These are phyloP conservation scores for Cruciata laevipes DNA, from an alignment of 257 asterid species.

Conservation along the genomic window DNA sequence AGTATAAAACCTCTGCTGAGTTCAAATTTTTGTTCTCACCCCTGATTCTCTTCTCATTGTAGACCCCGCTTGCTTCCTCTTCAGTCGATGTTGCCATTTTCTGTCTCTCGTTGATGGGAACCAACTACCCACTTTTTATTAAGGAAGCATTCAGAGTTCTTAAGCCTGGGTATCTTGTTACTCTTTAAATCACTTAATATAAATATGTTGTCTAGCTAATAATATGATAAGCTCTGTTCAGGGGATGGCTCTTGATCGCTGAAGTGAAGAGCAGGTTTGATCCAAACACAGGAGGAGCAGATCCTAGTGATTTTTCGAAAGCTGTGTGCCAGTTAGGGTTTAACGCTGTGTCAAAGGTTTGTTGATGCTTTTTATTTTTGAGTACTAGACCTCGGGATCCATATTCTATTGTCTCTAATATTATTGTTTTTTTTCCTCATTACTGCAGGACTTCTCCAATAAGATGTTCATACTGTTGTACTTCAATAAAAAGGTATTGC, in stretches of 20 bases:
- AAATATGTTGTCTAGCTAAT: constrained; percentile 4
- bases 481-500: constrained; percentile 73
- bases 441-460: constrained; percentile 86
- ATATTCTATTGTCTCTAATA: constrained; percentile 14
- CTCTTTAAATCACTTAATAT: constrained; percentile 1
- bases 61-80: constrained; percentile 76
- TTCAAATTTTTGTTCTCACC: constrained; percentile 6
- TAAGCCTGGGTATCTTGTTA: constrained; percentile 45
- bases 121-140: constrained; percentile 69
- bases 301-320: constrained; percentile 49
- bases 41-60: constrained; percentile 19
- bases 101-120: constrained; percentile 95
- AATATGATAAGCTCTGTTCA: constrained; percentile 23
- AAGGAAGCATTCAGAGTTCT: constrained; percentile 80
- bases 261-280: constrained; percentile 96
- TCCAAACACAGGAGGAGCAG: constrained; percentile 86
- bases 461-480: constrained; percentile 75
- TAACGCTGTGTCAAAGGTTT: constrained; percentile 56
- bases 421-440: not conserved
- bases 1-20: not conserved
- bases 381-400: not conserved
- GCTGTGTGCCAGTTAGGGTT: constrained; percentile 80
- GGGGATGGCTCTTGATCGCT: constrained; percentile 98
- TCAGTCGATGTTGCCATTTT: constrained; percentile 83
- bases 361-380: not conserved